phyloP scores from a whole-genome alignment of 768 basidiomycete genomes.

The Boletellus emodensis region DNA sequence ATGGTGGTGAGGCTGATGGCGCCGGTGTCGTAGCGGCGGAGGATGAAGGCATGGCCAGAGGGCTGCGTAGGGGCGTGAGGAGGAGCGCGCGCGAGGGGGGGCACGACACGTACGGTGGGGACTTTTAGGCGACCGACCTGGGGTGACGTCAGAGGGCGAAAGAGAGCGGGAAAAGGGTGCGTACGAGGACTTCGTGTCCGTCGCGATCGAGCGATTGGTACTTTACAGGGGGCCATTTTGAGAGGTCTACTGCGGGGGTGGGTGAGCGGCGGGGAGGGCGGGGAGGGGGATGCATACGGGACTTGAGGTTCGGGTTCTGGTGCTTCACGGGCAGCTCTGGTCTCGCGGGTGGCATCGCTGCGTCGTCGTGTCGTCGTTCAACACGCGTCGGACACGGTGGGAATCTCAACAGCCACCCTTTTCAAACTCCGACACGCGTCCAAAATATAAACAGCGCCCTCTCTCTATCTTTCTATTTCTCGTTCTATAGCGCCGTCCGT shows the following conservation, averaged over 20 bases:
- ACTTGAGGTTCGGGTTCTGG: constrained; percentile 48
- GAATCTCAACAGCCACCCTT: constrained; percentile 30
- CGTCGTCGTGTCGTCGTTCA: constrained; percentile 25
- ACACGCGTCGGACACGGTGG: constrained; percentile 29
- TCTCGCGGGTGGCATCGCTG: constrained; percentile 40
- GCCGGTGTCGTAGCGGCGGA: constrained; percentile 89
- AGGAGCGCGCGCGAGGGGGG: constrained; percentile 7
- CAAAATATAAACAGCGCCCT: no score
- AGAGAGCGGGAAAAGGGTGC: constrained; percentile 19
- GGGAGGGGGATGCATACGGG: constrained; percentile 31
- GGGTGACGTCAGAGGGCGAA: constrained; percentile 18
- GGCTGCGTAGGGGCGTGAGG: constrained; percentile 42
- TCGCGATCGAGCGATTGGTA: constrained; percentile 90
- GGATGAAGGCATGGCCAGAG: constrained; percentile 85
- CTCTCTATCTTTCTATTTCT: no score
- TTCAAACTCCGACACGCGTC: constrained; percentile 33
- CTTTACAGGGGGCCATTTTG: constrained; percentile 70
- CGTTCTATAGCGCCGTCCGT: constrained; percentile 46
- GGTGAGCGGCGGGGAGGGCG: background rate
- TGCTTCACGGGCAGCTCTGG: constrained; percentile 50
- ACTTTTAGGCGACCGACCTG: constrained; percentile 90
- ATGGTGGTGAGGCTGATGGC: constrained; percentile 92
- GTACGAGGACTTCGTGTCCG: constrained; percentile 79
- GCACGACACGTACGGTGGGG: constrained; percentile 60
- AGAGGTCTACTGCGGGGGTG: constrained; percentile 32